Evolutionary conservation across 768 basidiomycete species (phyloP).

Genomic region (Suillus occidentalis): DNA sequence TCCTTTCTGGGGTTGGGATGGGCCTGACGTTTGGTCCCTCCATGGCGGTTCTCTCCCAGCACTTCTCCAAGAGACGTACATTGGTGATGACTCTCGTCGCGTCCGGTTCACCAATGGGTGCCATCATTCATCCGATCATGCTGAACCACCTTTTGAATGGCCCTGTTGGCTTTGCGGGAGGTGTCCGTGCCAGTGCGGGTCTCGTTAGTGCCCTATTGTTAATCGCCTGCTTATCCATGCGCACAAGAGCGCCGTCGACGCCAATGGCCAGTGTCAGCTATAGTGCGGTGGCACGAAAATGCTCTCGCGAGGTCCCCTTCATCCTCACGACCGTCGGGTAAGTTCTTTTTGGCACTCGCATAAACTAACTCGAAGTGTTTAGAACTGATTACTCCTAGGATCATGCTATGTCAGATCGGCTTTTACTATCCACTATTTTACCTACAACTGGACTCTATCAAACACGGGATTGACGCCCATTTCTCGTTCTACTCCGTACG

Average conservation of each 20-base stretch:
- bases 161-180: conserved; percentile 42
- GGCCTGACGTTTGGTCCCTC: conserved; percentile 48
- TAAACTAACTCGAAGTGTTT: background rate
- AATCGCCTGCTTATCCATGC: conserved; percentile 39
- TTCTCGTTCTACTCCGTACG: conserved; percentile 58
- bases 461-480: conserved; percentile 42
- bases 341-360: background rate
- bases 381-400: conserved; percentile 16
- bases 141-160: conserved; percentile 49
- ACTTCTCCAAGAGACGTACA: conserved; percentile 42
- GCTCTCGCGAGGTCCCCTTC: conserved; percentile 24
- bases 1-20: conserved; percentile 39
- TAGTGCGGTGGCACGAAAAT: conserved; percentile 24
- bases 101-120: conserved; percentile 54
- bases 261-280: conserved; percentile 6
- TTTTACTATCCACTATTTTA: conserved; percentile 57
- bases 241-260: conserved; percentile 29
- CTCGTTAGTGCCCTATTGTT: conserved; percentile 38
- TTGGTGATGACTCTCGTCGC: conserved; percentile 45
- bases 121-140: conserved; percentile 58
- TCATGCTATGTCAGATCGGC: conserved; percentile 29
- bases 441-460: conserved; percentile 54
- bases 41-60: conserved; percentile 42
- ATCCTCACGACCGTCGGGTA: conserved; percentile 27
- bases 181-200: conserved; percentile 39